These are phyloP conservation scores for Ceratobasidium sp. DNA, from an alignment of 1,284 basidiomycete genomes.

Conservation along the genomic window DNA sequence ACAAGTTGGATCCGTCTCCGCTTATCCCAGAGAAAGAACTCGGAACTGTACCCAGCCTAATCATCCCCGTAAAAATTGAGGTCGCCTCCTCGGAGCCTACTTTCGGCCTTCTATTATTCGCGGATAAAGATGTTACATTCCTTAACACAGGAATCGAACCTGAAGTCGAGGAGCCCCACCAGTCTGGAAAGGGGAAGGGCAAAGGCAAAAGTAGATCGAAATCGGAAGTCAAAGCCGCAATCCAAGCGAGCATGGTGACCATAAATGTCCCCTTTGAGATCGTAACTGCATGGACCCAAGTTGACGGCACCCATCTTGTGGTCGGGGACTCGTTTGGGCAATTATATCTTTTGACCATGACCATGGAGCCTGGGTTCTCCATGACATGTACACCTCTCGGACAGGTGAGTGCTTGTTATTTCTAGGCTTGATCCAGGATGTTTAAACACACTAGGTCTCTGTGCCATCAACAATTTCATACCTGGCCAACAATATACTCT, in stretches of 20 bases:
- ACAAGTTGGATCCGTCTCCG: constrained; percentile 56
- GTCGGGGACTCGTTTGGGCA: constrained; percentile 83
- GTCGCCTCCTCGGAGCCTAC: neutral
- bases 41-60: constrained; percentile 54
- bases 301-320: constrained; percentile 61
- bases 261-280: constrained; percentile 13
- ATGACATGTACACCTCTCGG: constrained; percentile 76
- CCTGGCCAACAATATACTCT: constrained; percentile 76
- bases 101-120: constrained; percentile 22
- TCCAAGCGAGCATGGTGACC: constrained; percentile 26
- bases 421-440: neutral
- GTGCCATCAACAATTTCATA: constrained; percentile 79
- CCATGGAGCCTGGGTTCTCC: constrained; percentile 50
- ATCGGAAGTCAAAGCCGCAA: constrained; percentile 58
- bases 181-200: constrained; percentile 72
- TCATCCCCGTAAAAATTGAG: constrained; percentile 44
- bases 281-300: constrained; percentile 39
- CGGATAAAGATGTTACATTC: constrained; percentile 43
- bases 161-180: constrained; percentile 56
- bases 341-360: constrained; percentile 67
- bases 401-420: constrained; percentile 59
- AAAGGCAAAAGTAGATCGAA: constrained; percentile 49
- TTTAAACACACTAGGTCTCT: constrained; percentile 63
- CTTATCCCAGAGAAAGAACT: constrained; percentile 33
- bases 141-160: constrained; percentile 48